Evolutionary conservation across 164 flowering plant genomes (phyloP).

Genomic region (Annona cherimola): DNA sequence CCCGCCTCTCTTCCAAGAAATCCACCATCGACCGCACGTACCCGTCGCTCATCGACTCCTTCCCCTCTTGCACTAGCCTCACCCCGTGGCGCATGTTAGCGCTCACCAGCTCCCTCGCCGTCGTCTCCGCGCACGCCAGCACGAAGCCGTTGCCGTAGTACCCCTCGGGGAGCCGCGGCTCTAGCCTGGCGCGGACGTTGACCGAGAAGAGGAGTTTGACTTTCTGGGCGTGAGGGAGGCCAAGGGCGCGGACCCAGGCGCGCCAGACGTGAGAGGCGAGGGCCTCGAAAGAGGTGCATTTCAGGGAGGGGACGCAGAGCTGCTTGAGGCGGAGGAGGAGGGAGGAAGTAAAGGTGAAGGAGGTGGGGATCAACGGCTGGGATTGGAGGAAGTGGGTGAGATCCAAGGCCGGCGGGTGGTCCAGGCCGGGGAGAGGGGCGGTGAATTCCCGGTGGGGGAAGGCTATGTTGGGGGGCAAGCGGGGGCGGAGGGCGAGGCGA

Average conservation of each 20-base stretch:
- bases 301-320: slow-evolving; percentile 53
- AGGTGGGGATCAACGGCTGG: slow-evolving; percentile 54
- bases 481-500: slow-evolving; percentile 57
- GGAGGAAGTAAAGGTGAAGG: slow-evolving; percentile 52
- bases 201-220: slow-evolving; percentile 86
- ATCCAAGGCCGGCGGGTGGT: slow-evolving; percentile 6
- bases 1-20: slow-evolving; percentile 50
- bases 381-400: slow-evolving; percentile 32
- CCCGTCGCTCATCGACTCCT: slow-evolving; percentile 34
- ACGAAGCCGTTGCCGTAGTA: slow-evolving; percentile 89
- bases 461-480: slow-evolving; percentile 29
- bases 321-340: slow-evolving; percentile 55
- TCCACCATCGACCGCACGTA: slow-evolving; percentile 56
- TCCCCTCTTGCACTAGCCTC: slow-evolving; percentile 62
- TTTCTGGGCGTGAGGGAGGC: slow-evolving; percentile 23
- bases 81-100: slow-evolving; percentile 43
- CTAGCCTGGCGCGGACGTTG: slow-evolving; percentile 42
- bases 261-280: slow-evolving; percentile 92
- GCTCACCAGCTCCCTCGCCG: slow-evolving; percentile 36
- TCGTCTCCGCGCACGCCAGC: slow-evolving; percentile 69
- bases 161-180: slow-evolving; percentile 51
- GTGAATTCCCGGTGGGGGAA: slow-evolving; percentile 48
- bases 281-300: slow-evolving; percentile 85
- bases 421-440: slow-evolving; percentile 9
- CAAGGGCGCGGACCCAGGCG: slow-evolving; percentile 61